Evolutionary conservation across 1,139 yeast genomes (phyloP).

Genomic region (Starmera stellimalicola): DNA sequence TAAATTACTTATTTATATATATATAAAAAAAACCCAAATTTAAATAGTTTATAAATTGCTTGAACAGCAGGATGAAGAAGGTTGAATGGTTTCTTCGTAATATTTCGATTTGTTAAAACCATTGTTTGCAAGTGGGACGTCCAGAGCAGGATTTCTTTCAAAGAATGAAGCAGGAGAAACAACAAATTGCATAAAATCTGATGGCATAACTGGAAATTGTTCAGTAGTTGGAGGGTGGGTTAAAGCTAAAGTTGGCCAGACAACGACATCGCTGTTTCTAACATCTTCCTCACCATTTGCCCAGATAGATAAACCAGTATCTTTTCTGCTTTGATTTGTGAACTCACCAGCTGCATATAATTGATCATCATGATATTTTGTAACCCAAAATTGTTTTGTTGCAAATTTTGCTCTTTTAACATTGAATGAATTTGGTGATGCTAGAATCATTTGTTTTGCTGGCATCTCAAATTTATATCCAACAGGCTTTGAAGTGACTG

Average conservation of each 20-base stretch:
- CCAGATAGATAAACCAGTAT: conserved; percentile 47
- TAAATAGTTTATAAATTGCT: conserved; percentile 7
- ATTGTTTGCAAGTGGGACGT: conserved; percentile 68
- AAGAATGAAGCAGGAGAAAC: conserved; percentile 74
- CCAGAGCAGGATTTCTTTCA: conserved; percentile 74
- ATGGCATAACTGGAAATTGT: conserved; percentile 93
- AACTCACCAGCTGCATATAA: conserved; percentile 57
- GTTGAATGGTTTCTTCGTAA: conserved; percentile 16
- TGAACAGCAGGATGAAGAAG: conserved; percentile 13
- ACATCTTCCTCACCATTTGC: conserved; percentile 62
- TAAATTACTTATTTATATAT: conserved; percentile 1
- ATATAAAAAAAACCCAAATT: background rate
- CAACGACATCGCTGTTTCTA: conserved; percentile 72
- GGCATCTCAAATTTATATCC: conserved; percentile 77
- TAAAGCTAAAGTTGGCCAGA: conserved; percentile 83
- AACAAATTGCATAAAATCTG: conserved; percentile 61
- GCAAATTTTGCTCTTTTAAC: conserved; percentile 49
- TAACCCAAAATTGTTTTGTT: conserved; percentile 52
- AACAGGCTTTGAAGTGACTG: conserved; percentile 67
- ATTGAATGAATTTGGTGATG: conserved; percentile 41
- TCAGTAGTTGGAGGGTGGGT: conserved; percentile 85
- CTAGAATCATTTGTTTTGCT: conserved; percentile 59
- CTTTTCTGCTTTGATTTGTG: conserved; percentile 48
- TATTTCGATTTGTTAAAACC: conserved; percentile 61
- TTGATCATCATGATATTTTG: conserved; percentile 47